These are phyloP conservation scores for Fusarium annulatum DNA, from an alignment of 2,329 filamentous ascomycete genomes.

Conservation along the genomic window DNA sequence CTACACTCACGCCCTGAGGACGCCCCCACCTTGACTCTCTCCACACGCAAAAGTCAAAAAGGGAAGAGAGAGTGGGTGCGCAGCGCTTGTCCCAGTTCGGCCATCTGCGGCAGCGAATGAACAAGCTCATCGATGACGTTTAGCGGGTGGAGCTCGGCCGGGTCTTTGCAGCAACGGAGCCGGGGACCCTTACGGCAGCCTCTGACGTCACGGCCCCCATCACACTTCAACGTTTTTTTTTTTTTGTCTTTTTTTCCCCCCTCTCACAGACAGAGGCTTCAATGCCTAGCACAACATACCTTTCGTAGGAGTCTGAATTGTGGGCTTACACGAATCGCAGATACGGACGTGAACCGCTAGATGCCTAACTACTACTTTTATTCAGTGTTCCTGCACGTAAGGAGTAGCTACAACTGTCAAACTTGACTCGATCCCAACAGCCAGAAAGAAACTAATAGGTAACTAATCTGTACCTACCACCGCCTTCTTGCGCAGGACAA, in stretches of 20 bases:
- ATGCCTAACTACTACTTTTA: background rate
- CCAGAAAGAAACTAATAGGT: background rate
- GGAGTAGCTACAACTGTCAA: background rate
- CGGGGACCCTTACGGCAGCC: conserved; percentile 41
- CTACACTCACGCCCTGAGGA: background rate
- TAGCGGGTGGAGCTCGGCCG: conserved; percentile 38
- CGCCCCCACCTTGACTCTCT: conserved; percentile 3
- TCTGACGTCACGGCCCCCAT: conserved; percentile 45
- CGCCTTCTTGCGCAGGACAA: background rate
- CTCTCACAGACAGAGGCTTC: background rate
- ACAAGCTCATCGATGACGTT: conserved; percentile 43
- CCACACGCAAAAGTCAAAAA: conserved; percentile 13
- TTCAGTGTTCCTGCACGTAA: background rate
- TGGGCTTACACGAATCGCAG: conserved; percentile 9
- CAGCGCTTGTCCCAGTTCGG: conserved; percentile 24
- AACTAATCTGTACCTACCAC: background rate
- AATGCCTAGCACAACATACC: background rate
- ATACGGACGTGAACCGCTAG: background rate
- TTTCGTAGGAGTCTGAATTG: background rate
- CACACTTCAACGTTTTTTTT: conserved; percentile 23
- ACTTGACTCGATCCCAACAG: background rate
- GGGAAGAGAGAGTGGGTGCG: background rate
- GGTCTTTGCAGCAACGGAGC: conserved; percentile 35
- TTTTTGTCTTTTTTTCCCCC: background rate
- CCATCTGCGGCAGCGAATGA: conserved; percentile 28